A percentile compares a stretch with the other conserved stretches of the same genome.
Conservation (phyloP, 257 asterid genomes). For the Nyctanthes arbortristis region DNA sequence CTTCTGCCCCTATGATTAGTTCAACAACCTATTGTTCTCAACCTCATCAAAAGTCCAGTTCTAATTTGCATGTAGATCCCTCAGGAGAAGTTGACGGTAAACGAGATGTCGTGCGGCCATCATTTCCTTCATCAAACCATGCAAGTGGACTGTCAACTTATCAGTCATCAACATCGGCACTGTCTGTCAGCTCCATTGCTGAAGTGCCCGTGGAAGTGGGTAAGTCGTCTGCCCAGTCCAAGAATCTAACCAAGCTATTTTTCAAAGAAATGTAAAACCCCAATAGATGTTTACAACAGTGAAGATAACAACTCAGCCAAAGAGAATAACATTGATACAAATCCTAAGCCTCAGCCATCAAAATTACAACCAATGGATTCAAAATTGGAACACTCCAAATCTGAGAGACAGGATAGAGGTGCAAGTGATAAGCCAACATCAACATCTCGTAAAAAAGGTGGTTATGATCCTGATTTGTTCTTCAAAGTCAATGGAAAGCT, state of each 20-base stretch:
- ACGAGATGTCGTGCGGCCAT: slow-evolving; percentile 37
- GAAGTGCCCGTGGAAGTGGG: slow-evolving; percentile 36
- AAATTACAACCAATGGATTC: slow-evolving; percentile 41
- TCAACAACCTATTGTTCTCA: slow-evolving; percentile 70
- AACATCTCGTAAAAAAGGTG: slow-evolving; percentile 74
- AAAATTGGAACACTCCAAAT: slow-evolving; percentile 52
- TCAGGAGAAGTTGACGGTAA: slow-evolving; percentile 38
- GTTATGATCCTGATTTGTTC: slow-evolving; percentile 80
- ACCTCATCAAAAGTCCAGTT: slow-evolving; percentile 38
- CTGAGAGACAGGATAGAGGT: slow-evolving; percentile 59
- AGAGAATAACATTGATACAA: slow-evolving; percentile 39
- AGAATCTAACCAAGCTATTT: slow-evolving; percentile 35
- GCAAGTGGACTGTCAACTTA: slow-evolving; percentile 36
- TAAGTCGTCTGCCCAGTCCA: slow-evolving; percentile 28
- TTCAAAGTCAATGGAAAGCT: slow-evolving; percentile 95
- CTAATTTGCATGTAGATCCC: slow-evolving; percentile 35
- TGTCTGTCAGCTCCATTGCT: slow-evolving; percentile 36
- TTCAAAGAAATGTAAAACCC: slow-evolving; percentile 35
- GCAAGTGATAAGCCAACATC: slow-evolving; percentile 62
- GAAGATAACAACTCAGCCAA: slow-evolving; percentile 39
- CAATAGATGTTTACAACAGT: slow-evolving; percentile 28
- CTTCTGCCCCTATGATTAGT: slow-evolving; percentile 73
- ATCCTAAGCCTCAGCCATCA: slow-evolving; percentile 45
- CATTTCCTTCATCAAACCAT: slow-evolving; percentile 40
- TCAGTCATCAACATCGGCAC: slow-evolving; percentile 35